phyloP scores from a whole-genome alignment of 768 basidiomycete species.

The Phlebiopsis gigantea region DNA sequence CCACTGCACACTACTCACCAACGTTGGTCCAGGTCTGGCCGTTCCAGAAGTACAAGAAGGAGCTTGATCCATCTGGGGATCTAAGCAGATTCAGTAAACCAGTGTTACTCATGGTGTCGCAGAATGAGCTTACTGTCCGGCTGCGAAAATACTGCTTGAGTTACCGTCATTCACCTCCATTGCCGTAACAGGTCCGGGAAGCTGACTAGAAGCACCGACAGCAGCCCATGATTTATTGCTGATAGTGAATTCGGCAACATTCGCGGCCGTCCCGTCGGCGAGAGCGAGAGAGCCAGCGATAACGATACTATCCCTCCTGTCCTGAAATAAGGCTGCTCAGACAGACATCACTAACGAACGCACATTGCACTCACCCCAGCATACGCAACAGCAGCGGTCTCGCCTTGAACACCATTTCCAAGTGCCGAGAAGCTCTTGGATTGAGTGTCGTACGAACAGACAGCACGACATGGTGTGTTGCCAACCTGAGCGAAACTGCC shows the following conservation, averaged over 20 bases:
- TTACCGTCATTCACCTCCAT: constrained; percentile 81
- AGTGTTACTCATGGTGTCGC: not conserved
- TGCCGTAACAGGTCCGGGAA: constrained; percentile 90
- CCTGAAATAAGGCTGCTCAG: constrained; percentile 33
- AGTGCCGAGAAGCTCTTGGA: constrained; percentile 77
- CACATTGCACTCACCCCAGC: constrained; percentile 60
- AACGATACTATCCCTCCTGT: constrained; percentile 61
- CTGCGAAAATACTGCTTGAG: constrained; percentile 80
- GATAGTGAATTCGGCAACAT: constrained; percentile 72
- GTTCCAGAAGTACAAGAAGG: constrained; percentile 85
- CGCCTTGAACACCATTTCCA: constrained; percentile 77
- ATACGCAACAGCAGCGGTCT: constrained; percentile 72
- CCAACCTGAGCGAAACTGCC: constrained; percentile 86
- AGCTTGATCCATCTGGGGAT: constrained; percentile 48
- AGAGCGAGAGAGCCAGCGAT: constrained; percentile 79
- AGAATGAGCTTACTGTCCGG: constrained; percentile 62
- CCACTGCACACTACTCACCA: constrained; percentile 33
- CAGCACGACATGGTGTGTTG: constrained; percentile 62
- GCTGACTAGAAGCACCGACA: constrained; percentile 49
- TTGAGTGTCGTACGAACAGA: constrained; percentile 70
- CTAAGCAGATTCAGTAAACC: constrained; percentile 24
- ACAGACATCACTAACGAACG: not conserved
- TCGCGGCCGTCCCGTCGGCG: constrained; percentile 55
- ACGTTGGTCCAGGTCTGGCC: constrained; percentile 69
- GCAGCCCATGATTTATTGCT: constrained; percentile 70